Evolutionary conservation across 495 filamentous ascomycete species (phyloP).

Genomic region (Bryoglossum gracile): DNA sequence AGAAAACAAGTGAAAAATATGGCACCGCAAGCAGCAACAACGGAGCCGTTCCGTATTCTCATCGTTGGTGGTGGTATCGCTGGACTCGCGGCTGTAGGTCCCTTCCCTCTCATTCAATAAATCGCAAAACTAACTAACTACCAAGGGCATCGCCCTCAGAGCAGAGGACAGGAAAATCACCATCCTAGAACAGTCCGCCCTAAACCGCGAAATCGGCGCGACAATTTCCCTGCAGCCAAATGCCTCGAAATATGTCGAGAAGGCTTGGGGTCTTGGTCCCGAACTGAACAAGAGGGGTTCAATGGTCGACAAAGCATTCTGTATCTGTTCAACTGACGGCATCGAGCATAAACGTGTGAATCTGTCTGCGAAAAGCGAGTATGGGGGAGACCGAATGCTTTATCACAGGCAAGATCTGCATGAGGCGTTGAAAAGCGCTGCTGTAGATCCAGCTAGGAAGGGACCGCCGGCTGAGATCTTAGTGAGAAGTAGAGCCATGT

Average conservation of each 20-base stretch:
- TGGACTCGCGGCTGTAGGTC: conserved; percentile 12
- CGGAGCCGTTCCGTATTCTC: conserved; percentile 7
- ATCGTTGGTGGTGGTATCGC: conserved; percentile 14
- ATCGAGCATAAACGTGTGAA: background rate
- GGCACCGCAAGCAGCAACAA: too few relatives aligned
- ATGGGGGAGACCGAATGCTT: conserved; percentile 2
- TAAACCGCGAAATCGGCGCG: conserved; percentile 4
- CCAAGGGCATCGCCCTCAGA: conserved; percentile 4
- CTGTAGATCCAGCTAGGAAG: background rate
- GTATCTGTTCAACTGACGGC: conserved; percentile 1
- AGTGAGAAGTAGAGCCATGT: background rate
- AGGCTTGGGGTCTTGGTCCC: background rate
- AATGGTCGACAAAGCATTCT: conserved; percentile 6
- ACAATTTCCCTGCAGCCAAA: conserved; percentile 10
- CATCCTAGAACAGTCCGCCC: background rate
- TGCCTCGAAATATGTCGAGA: conserved; percentile 4
- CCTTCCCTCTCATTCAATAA: too few relatives aligned
- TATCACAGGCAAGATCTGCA: conserved; percentile 7
- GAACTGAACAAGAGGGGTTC: background rate
- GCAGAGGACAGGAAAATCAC: background rate
- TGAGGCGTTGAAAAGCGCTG: background rate
- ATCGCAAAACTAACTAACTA: too few relatives aligned
- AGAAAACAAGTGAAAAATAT: too few relatives aligned
- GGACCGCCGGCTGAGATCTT: background rate
- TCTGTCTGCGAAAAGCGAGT: background rate